A percentile compares a stretch with the other conserved stretches of the same genome.
These are phyloP conservation scores for Chrysopogon serrulatus DNA, from an alignment of 176 grass and related monocot genomes.

Conservation along the genomic window DNA sequence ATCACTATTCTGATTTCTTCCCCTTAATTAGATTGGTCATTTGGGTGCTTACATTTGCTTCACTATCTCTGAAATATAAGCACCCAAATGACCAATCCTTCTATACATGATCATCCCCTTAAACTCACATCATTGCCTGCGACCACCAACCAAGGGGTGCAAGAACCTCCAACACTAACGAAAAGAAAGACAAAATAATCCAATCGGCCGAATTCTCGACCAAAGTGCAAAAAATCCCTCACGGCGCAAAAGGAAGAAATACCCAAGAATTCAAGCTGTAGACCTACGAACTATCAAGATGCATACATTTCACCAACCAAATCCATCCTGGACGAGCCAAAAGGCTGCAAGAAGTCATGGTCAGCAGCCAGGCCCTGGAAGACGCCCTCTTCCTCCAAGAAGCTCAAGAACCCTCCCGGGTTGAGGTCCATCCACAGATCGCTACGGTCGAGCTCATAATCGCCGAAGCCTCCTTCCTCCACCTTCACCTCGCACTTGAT, in stretches of 20 bases:
- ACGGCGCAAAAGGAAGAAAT: background rate
- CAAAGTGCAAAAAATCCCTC: conserved; percentile 21
- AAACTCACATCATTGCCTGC: conserved; percentile 7
- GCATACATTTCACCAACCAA: conserved; percentile 45
- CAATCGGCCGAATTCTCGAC: background rate
- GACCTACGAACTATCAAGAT: background rate
- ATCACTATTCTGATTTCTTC: background rate
- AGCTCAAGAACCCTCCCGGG: conserved; percentile 49
- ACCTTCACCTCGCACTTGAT: conserved; percentile 55
- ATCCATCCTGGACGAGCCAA: conserved; percentile 40
- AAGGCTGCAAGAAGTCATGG: conserved; percentile 31
- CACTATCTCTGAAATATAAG: background rate
- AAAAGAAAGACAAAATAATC: background rate
- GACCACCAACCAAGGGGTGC: background rate
- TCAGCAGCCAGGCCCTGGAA: conserved; percentile 37
- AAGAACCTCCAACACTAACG: background rate
- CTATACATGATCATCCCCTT: background rate
- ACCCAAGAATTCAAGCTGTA: conserved; percentile 4
- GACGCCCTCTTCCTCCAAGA: conserved; percentile 54
- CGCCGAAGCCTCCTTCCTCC: conserved; percentile 37
- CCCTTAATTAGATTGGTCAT: background rate
- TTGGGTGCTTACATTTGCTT: background rate
- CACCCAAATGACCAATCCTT: background rate
- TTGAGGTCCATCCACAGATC: conserved; percentile 48
- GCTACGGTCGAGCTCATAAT: conserved; percentile 5